Conservation (phyloP, 306 rosid species). For the Carpinus viminea region DNA sequence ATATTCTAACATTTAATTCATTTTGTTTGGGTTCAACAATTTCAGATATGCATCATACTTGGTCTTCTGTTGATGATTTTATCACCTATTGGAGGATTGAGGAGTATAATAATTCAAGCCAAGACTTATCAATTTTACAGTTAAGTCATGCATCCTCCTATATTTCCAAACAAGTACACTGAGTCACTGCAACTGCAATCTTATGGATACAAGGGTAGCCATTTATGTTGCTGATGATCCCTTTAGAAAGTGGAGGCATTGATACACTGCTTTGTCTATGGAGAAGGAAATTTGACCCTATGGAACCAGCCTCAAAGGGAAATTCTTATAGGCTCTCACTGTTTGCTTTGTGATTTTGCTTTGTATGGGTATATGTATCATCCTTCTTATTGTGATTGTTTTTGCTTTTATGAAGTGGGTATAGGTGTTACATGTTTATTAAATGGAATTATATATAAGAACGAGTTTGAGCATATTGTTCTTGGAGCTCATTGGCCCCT, state of each 20-base stretch:
- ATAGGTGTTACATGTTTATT: background rate
- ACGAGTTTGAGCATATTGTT: background rate
- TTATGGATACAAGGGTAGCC: background rate
- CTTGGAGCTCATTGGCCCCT: background rate
- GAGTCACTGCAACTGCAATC: background rate
- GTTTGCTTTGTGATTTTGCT: background rate
- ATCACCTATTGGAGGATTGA: slow-evolving; percentile 79
- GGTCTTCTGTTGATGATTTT: slow-evolving; percentile 63
- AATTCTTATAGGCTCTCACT: background rate
- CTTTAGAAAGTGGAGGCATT: no score
- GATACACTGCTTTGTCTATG: background rate
- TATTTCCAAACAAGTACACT: background rate
- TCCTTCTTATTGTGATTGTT: background rate
- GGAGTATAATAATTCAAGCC: slow-evolving; percentile 59
- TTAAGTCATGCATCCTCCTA: slow-evolving; percentile 21
- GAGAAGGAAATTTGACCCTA: background rate
- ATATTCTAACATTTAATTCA: no score
- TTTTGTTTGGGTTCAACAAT: slow-evolving; percentile 22
- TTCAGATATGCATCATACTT: slow-evolving; percentile 71
- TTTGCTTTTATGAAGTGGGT: slow-evolving; percentile 4
- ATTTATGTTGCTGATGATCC: background rate
- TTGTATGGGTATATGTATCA: background rate
- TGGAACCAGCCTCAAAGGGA: background rate
- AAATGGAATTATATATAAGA: background rate
- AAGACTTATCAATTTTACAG: slow-evolving; percentile 62